Conservation (phyloP, 1,284 basidiomycete genomes). For the Marasmius oreades region DNA sequence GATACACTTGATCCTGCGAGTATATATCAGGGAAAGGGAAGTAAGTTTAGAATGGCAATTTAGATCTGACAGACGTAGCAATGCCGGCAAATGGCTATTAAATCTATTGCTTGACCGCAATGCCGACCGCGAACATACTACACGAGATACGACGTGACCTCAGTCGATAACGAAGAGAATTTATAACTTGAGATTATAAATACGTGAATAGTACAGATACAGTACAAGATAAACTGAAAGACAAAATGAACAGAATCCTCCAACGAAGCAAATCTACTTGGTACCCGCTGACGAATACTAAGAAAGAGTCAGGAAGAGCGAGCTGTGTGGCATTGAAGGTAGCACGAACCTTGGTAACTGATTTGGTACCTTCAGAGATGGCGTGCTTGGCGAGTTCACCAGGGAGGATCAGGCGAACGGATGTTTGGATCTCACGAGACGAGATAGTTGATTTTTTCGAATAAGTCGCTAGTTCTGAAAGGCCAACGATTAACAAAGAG, state of each 20-base stretch:
- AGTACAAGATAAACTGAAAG: slow-evolving; percentile 11
- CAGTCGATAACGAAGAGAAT: background rate
- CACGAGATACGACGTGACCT: background rate
- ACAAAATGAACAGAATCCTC: slow-evolving; percentile 3
- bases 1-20: too few species aligned
- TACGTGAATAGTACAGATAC: slow-evolving; percentile 22
- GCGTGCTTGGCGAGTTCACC: slow-evolving; percentile 83
- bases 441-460: slow-evolving; percentile 95
- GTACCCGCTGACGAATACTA: slow-evolving; percentile 66
- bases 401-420: slow-evolving; percentile 88
- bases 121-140: background rate
- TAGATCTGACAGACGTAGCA: too few species aligned
- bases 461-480: slow-evolving; percentile 80
- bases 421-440: slow-evolving; percentile 90
- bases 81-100: too few species aligned
- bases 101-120: too few species aligned
- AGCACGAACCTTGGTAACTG: slow-evolving; percentile 39
- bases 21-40: too few species aligned
- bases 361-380: slow-evolving; percentile 75
- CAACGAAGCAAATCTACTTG: slow-evolving; percentile 36
- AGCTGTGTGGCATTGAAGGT: background rate
- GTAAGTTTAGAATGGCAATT: too few species aligned
- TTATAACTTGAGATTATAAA: slow-evolving; percentile 12
- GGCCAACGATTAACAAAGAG: slow-evolving; percentile 1
- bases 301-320: slow-evolving; percentile 2